Conservation (phyloP, 345 rosid species). For the Garcia nutans region DNA sequence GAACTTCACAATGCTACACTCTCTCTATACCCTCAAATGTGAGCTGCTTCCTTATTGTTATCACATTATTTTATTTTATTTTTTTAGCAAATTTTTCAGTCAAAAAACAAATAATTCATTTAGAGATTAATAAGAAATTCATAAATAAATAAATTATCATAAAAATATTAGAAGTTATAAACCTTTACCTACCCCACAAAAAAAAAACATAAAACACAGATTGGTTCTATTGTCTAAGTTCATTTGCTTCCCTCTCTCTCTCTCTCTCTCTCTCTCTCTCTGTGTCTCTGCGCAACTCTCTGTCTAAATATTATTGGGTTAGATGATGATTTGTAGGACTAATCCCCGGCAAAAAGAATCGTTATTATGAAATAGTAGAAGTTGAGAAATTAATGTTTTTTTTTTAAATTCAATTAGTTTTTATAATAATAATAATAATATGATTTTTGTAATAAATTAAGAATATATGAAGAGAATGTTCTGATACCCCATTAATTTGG, state of each 20-base stretch:
- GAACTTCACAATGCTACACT: slow-evolving; percentile 35
- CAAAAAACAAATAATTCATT: no score
- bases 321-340: slow-evolving; percentile 18
- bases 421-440: background rate
- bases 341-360: slow-evolving; percentile 47
- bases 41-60: background rate
- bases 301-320: slow-evolving; percentile 12
- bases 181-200: slow-evolving; percentile 22
- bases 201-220: background rate
- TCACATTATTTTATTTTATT: no score
- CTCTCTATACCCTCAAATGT: slow-evolving; percentile 9
- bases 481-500: slow-evolving; percentile 11
- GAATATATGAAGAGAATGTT: slow-evolving; percentile 25
- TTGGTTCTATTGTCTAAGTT: background rate
- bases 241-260: background rate
- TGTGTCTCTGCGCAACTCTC: no score
- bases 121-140: no score
- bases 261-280: slow-evolving; percentile 1
- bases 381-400: background rate
- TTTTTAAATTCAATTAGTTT: no score
- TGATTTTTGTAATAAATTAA: background rate
- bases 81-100: no score
- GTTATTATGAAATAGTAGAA: slow-evolving; percentile 7
- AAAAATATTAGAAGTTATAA: slow-evolving; percentile 2
- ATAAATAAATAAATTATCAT: no score